Evolutionary conservation across 2,329 filamentous ascomycete genomes (phyloP), one percentile per base, ranked within the genome.

Genomic region (Penicillium sp.): DNA sequence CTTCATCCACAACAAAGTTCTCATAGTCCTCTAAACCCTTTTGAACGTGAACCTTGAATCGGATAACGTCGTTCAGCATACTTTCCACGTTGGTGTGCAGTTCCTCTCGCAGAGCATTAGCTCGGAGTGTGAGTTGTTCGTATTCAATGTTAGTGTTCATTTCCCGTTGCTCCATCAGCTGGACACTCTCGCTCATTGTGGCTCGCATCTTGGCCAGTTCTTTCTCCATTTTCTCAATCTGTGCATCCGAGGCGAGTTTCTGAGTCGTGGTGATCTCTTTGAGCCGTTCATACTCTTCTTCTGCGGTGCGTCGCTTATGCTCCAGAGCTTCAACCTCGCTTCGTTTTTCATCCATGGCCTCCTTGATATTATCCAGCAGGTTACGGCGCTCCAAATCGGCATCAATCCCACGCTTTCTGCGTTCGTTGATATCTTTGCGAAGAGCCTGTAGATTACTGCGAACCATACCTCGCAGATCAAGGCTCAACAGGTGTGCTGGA

Each of bases 151-250:
- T 96, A 13, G 92, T 95, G 71, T 93, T 96, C 87, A 98, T 97
- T 81, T 98, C 93, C 59, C 92, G 85, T 78, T 97, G 94, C 76
- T 97, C 93, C 86, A 97, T 90, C 52, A 96, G 79, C 78, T 97
- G 92, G 57, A 97, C 91, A 38, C 89, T 93, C 76, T 97, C 94
- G 3, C 88, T 90, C 31, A 97, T 82, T 11, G 90, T 90, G 2
- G 90, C 87, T 47, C 93, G 86, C 92, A 98, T 96, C 75, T 93
- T 92, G 51, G 91, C 91, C n/a, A 99, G 82, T 76, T 99, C 93
- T 78, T 97, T 97, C 80, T 99, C 95, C 90, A 97, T 96, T 82
- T 95, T 95, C 79, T 99, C 95, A 71, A 99, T 97, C 76, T 98
- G 94, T 8, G 93, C 88, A 75, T 98, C 95, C 2, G 90, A 92